A percentile compares a stretch with the other conserved stretches of the same genome.
Evolutionary conservation across 2,329 filamentous ascomycete genomes (phyloP).

Genomic region (Xylariaceae sp.): DNA sequence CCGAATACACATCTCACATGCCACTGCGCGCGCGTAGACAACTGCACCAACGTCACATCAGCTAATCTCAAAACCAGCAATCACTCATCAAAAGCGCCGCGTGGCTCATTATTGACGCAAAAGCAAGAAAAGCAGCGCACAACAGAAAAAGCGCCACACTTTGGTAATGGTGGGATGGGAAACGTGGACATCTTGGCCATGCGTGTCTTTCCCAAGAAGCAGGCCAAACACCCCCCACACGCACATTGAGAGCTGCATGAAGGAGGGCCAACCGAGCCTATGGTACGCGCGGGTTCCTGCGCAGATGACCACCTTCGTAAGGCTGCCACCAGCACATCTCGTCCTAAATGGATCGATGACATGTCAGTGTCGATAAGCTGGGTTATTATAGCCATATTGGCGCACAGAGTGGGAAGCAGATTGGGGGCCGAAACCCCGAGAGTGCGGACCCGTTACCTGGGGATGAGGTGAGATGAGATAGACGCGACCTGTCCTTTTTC

Average conservation of each 20-base stretch:
- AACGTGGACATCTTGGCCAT: conserved; percentile 8
- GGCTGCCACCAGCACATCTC: conserved; percentile 1
- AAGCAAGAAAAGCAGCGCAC: not conserved
- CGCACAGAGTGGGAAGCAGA: conserved; percentile 13
- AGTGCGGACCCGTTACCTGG: conserved; percentile 1
- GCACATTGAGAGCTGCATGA: conserved; percentile 3
- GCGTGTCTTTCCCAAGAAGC: conserved; percentile 8
- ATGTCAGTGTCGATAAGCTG: conserved; percentile 21
- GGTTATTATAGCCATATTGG: not conserved
- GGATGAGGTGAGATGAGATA: not conserved
- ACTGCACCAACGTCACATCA: too few relatives aligned
- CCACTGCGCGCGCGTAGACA: too few relatives aligned
- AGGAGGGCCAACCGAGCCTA: conserved; percentile 28
- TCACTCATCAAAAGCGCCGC: not conserved
- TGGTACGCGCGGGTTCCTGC: conserved; percentile 35
- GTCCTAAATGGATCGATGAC: conserved; percentile 26
- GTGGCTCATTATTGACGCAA: conserved; percentile 1
- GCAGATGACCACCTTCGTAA: conserved; percentile 32
- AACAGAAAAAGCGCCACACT: not conserved
- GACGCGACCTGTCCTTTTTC: not conserved
- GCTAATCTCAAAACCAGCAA: too few relatives aligned
- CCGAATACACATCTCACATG: too few relatives aligned
- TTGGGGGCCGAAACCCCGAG: conserved; percentile 4
- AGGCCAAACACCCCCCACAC: conserved; percentile 6
- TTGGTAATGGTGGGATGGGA: not conserved